Base-by-base conservation (phyloP, 805 yeast genomes). In the Yarrowia bubula region DNA sequence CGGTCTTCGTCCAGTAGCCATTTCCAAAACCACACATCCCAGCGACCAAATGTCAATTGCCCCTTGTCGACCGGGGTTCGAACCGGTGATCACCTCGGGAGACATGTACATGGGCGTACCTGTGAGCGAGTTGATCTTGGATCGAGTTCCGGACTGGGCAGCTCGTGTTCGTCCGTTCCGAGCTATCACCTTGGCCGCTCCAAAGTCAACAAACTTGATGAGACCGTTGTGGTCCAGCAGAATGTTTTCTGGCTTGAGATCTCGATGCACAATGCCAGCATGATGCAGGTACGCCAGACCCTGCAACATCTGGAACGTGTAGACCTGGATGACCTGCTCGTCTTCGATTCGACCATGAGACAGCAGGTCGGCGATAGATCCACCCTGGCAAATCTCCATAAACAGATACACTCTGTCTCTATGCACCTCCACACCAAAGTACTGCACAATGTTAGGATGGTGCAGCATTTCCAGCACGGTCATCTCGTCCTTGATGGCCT, bases 61-160 rank as follows among this genome's bases (percentile, higher is more conserved):
- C 2, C 92, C 92, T 68, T 81, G 83, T 65, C 80, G 78, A 38
- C 87, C 88, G 1, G 82, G 73, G 0, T 81, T 75, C 6, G 83
- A 80, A 1, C 98, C 98, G 1, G 95, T 90, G 66, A 95, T 90
- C 0, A 90, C 89, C 72, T 95, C 99, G 0, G 99, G 99, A 0
- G 98, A 91, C 98, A 95, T 93, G 77, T 95, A 95, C 98, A 93
- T 95, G 14, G 98, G 98, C 0, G 99, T 95, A 43, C 99, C 99
- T 1, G 96, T 86, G 80, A 89, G 81, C 33, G 83, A 78, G 66
- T 78, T 79, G 67, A 75, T 70, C 63, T 76, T 78, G 63, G 75
- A 71, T 14, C 68, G 65, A 7, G 66, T 75, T 33, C 69, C 68
- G n/a, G 69, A 69, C 65, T 67, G 60, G 3, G 68, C 51, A 8